Base-by-base conservation (phyloP, 495 filamentous ascomycete species). In the Acidomyces sp. region DNA sequence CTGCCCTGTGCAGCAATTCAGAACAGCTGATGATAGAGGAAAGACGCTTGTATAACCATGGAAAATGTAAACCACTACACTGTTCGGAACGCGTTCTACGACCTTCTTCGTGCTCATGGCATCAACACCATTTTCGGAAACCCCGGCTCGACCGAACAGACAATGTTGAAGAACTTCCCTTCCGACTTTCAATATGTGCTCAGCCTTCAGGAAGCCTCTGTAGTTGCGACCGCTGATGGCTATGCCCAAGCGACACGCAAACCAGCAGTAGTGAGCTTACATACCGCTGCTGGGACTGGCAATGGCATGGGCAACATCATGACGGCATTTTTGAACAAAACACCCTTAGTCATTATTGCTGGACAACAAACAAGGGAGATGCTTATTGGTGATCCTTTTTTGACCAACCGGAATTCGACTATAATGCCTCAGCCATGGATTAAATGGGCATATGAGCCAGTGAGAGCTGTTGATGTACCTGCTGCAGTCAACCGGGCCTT, bases 301-400 rank as follows among this genome's bases (percentile, higher is more conserved):
- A 34, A 34, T 16, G 32, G 32, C 32, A 34, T 34, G 32, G 32
- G 32, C 32, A 34, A 34, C 32, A 34, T 34, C 32, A 9, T 34
- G 32, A 34, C 32, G 11, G 32, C 32, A 7, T 34, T 34, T 17
- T 6, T 16, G 9, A 34, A 34, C 32, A 34, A 34, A 17, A 9
- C 32, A 6, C 32, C 32, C 7, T 17, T 34, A 7, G 15, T 34
- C 32, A 34, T 34, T 16, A 34, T 34, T 17, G 32, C 32, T 7
- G 32, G 32, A 11, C 32, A 17, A 17, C 32, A 34, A 17, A 16
- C 32, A 9, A 7, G 7, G 7, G 9, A 34, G 18, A 34, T 34
- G 32, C 7, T 34, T 7, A 34, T 34, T 9, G 32, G 32, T 17
- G 32, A 34, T 34, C 32, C 32, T 7, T 34, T n/a, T 17, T 17